Evolutionary conservation across 371 early-diverging fungal genomes (phyloP), one percentile per base, ranked within the genome.

Genomic region (Mucor ambiguus): DNA sequence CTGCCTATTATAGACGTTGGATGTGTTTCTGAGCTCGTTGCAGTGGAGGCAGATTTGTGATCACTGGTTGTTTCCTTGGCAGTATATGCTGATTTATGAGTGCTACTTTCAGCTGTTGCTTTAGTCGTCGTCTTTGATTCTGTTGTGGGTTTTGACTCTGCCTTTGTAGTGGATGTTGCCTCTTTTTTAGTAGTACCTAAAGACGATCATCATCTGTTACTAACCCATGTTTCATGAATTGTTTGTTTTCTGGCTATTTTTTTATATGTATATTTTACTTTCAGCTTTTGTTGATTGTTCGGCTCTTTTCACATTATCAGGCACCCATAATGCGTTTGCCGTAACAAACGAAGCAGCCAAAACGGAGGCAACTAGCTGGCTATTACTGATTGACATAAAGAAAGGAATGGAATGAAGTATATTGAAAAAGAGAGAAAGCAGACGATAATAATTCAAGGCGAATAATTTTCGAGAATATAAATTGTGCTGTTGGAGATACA

Each of bases 281-380:
- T 35, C 33, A 35, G 16, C 38, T 37, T 58, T 56, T 29, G 20
- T 63, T 28, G 24, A 8, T 63, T 43, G 16, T 16, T 63, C 22
- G 30, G 46, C 37, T 60, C 60, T 60, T 44, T 41, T 58, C 32
- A 29, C 30, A 26, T 64, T 64, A 22, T 64, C 48, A 28, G 58
- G 64, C 8, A 63, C 29, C 64, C 58, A 64, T 26, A 64, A 26
- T 11, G 64, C 64, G 44, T 64, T 43, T 46, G 64, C 10, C 6
- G 64, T 37, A 22, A 58, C 30, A 24, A 44, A 60, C 44, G 60
- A 52, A 52, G 52, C 28, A 28, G 52, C 16, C 14, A 26, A 24
- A 28, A 52, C 24, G 14, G 28, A 26, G 16, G 28, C 16, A 52
- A 52, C 14, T 12, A 52, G 28, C 26, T 10, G 24, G 24, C 28